Evolutionary conservation across 1,284 basidiomycete genomes (phyloP).

Genomic region (Cryptococcus sp.): DNA sequence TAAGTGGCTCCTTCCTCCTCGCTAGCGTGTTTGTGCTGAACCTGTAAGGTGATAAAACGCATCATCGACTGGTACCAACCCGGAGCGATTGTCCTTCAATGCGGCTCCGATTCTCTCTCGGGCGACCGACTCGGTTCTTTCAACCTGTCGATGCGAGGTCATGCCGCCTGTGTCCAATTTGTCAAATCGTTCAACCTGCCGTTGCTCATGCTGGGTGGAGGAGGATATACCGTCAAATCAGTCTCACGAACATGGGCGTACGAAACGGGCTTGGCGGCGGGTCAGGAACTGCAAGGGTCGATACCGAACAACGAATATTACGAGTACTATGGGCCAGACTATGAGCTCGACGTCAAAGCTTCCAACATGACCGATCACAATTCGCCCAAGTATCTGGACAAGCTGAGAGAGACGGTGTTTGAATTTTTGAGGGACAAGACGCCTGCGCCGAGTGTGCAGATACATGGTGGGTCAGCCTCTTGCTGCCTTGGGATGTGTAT

Average conservation of each 20-base stretch:
- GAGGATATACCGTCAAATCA: slow-evolving; percentile 98
- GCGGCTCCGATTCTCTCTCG: slow-evolving; percentile 95
- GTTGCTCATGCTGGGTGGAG: slow-evolving; percentile 86
- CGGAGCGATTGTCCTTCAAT: slow-evolving; percentile 93
- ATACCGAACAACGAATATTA: slow-evolving; percentile 98
- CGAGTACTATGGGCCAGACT: slow-evolving; percentile 98
- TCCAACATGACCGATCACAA: slow-evolving; percentile 97
- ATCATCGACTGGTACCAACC: slow-evolving; percentile 97
- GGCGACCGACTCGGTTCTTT: slow-evolving; percentile 95
- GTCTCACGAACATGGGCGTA: slow-evolving; percentile 97
- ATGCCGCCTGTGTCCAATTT: slow-evolving; percentile 95
- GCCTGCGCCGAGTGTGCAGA: slow-evolving; percentile 84
- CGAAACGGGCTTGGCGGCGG: slow-evolving; percentile 94
- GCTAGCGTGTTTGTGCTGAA: not conserved
- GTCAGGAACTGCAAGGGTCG: slow-evolving; percentile 78
- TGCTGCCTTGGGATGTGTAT: not conserved
- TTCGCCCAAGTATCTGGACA: slow-evolving; percentile 84
- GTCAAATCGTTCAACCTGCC: slow-evolving; percentile 96
- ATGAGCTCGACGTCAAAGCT: slow-evolving; percentile 90
- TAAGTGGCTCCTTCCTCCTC: slow-evolving; percentile 46
- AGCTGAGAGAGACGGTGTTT: slow-evolving; percentile 85
- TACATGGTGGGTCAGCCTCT: slow-evolving; percentile 57
- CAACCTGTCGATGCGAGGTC: slow-evolving; percentile 96
- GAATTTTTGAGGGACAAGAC: slow-evolving; percentile 79
- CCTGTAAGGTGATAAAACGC: slow-evolving; percentile 74